Evolutionary conservation across 2,329 filamentous ascomycete genomes (phyloP).

Genomic region (Microdochium trichocladiopsis): DNA sequence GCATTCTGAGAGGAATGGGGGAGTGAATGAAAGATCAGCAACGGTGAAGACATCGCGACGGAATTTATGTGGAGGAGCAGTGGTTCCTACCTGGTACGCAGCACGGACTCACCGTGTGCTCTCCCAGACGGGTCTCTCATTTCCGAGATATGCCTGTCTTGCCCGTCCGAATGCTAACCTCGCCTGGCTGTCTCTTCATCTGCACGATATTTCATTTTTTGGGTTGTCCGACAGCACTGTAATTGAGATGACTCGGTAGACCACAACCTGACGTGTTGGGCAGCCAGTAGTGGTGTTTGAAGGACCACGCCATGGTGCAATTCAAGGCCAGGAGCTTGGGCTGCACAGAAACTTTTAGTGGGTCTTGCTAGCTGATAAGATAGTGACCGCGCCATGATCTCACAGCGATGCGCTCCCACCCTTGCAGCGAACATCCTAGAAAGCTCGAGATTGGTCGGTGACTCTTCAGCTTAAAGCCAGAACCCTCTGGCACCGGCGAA

Average conservation of each 20-base stretch:
- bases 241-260: too few species aligned
- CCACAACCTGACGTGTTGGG: too few species aligned
- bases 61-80: neutral
- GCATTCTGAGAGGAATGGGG: too few species aligned
- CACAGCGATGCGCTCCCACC: neutral
- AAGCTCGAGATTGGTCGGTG: slow-evolving; percentile 7
- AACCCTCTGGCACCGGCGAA: slow-evolving; percentile 11
- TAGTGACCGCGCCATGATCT: too few species aligned
- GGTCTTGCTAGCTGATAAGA: too few species aligned
- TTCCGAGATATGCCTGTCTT: neutral
- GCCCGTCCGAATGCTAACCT: too few species aligned
- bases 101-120: neutral
- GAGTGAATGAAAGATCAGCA: neutral
- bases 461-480: slow-evolving; percentile 16
- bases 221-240: too few species aligned
- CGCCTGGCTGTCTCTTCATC: neutral
- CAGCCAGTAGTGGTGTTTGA: too few species aligned
- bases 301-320: too few species aligned
- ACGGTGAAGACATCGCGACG: neutral
- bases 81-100: neutral
- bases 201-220: neutral
- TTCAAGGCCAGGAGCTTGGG: too few species aligned
- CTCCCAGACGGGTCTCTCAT: neutral
- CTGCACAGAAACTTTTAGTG: too few species aligned
- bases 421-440: slow-evolving; percentile 2